Evolutionary conservation across 805 yeast genomes (phyloP).

Genomic region (Diddensiella caesifluorescens): DNA sequence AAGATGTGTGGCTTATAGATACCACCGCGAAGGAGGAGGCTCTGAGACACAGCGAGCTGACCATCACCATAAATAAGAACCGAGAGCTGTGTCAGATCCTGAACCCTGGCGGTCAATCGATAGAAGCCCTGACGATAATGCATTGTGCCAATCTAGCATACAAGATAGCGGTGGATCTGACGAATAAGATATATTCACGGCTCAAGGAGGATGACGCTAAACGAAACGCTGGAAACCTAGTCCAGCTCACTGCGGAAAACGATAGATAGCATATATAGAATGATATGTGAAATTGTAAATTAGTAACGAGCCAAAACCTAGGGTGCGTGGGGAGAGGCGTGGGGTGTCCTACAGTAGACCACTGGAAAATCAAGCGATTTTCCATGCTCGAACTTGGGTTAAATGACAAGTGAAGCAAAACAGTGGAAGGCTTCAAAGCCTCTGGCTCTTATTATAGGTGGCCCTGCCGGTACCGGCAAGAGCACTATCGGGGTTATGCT

Average conservation of each 20-base stretch:
- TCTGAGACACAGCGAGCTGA: slow-evolving; percentile 69
- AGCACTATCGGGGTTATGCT: slow-evolving; percentile 64
- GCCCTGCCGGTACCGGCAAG: slow-evolving; percentile 96
- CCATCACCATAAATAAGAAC: slow-evolving; percentile 83
- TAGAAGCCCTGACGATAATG: slow-evolving; percentile 65
- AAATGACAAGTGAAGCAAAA: no score
- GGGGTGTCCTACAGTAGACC: no score
- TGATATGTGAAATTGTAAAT: background rate
- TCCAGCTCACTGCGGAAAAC: slow-evolving; percentile 29
- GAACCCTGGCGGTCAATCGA: slow-evolving; percentile 84
- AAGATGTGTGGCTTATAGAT: slow-evolving; percentile 47
- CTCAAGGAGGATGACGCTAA: slow-evolving; percentile 50
- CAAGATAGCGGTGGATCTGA: slow-evolving; percentile 53
- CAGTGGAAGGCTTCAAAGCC: slow-evolving; percentile 6
- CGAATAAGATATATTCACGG: slow-evolving; percentile 54
- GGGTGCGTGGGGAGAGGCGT: no score
- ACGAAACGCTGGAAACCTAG: slow-evolving; percentile 40
- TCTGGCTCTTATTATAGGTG: slow-evolving; percentile 57
- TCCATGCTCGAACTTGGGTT: no score
- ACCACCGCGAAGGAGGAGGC: slow-evolving; percentile 73
- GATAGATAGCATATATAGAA: slow-evolving; percentile 18
- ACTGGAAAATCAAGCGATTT: no score
- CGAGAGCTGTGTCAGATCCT: slow-evolving; percentile 85
- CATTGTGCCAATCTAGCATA: slow-evolving; percentile 66
- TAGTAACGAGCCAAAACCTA: no score